phyloP scores from a whole-genome alignment of 176 grass and related monocot species.

The Aechmea fasciata region DNA sequence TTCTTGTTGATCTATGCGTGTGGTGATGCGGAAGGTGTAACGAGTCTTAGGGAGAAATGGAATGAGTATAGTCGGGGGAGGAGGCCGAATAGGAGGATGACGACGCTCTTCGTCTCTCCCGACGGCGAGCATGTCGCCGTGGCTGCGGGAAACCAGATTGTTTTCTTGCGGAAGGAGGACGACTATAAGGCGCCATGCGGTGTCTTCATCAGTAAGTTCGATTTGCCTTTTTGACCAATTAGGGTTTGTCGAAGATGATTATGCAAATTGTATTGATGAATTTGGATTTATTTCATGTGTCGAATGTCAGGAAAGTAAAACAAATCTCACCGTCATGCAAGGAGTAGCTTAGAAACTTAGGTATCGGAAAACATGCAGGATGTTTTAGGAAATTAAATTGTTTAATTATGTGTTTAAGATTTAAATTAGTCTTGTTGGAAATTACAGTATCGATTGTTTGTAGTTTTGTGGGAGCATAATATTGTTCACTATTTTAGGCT shows the following conservation, averaged over 20 bases:
- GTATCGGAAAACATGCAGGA: no score
- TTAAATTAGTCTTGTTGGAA: no score
- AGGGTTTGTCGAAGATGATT: constrained; percentile 2
- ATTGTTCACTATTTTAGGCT: no score
- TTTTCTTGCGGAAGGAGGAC: constrained; percentile 50
- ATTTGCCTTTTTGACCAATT: constrained; percentile 5
- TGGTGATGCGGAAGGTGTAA: constrained; percentile 42
- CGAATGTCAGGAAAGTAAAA: no score
- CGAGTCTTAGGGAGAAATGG: constrained; percentile 59
- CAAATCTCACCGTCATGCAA: no score
- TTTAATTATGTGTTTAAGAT: no score
- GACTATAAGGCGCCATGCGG: constrained; percentile 54
- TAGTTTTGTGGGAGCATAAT: no score
- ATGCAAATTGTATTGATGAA: no score
- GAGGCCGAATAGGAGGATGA: constrained; percentile 20
- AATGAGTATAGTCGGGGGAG: constrained; percentile 22
- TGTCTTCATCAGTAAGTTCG: constrained; percentile 49
- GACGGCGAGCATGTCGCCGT: constrained; percentile 58
- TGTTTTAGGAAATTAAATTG: no score
- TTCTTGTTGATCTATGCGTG: not conserved
- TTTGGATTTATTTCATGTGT: no score
- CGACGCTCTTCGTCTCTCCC: constrained; percentile 38
- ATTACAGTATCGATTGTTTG: no score
- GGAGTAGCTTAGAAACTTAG: no score
- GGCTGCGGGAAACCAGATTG: constrained; percentile 38